These are phyloP conservation scores for Collybiopsis confluens DNA, from an alignment of 768 basidiomycete species.

Conservation along the genomic window DNA sequence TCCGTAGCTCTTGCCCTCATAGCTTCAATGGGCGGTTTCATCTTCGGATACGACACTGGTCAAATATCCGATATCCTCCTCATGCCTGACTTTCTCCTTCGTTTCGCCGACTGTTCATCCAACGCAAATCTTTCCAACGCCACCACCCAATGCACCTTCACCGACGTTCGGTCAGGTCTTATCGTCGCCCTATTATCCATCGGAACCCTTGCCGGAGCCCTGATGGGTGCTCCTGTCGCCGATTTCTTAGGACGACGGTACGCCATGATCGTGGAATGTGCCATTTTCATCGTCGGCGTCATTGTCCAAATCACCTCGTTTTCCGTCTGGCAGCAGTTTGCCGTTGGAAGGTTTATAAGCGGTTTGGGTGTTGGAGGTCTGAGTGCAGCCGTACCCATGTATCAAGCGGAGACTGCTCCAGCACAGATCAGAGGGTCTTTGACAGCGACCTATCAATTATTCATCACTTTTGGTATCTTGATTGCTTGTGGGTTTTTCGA, in stretches of 20 bases:
- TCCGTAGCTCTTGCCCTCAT: conserved; percentile 64
- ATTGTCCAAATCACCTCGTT: conserved; percentile 52
- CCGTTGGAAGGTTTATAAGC: conserved; percentile 59
- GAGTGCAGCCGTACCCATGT: conserved; percentile 67
- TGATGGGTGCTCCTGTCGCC: conserved; percentile 56
- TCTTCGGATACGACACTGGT: conserved; percentile 69
- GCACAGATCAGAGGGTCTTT: conserved; percentile 67
- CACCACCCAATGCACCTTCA: conserved; percentile 43
- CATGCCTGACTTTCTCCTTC: conserved; percentile 63
- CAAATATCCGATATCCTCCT: conserved; percentile 75
- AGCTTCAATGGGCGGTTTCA: conserved; percentile 70
- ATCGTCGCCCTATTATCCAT: conserved; percentile 71
- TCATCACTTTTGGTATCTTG: conserved; percentile 69
- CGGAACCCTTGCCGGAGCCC: conserved; percentile 62
- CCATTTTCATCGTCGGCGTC: conserved; percentile 55
- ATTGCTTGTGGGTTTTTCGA: conserved; percentile 45
- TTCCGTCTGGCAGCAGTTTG: conserved; percentile 60
- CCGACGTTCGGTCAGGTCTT: conserved; percentile 53
- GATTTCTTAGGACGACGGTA: conserved; percentile 62
- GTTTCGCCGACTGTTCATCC: conserved; percentile 54
- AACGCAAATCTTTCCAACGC: conserved; percentile 19
- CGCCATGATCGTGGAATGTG: conserved; percentile 62
- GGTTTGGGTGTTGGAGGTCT: conserved; percentile 69
- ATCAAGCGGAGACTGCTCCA: conserved; percentile 72
- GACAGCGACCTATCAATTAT: conserved; percentile 58